Base-by-base conservation (phyloP, 352 stramenopile species). In the Pythium grandisporangium region DNA sequence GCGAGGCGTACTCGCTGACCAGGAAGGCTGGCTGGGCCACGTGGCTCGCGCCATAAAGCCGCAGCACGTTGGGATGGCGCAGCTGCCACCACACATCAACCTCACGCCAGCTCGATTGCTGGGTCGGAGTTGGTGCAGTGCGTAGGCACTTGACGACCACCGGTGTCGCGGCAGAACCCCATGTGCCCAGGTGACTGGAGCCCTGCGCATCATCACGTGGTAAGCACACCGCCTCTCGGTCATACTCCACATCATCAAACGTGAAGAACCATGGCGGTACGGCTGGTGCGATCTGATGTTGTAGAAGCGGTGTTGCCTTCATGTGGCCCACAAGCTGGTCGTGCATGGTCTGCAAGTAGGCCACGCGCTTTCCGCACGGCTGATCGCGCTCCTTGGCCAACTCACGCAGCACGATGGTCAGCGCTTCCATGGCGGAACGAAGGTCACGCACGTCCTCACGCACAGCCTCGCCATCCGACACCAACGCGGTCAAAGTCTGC, bases 1-100 rank as follows among this genome's bases (percentile, higher is more conserved):
- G 25, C 6, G 29, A 44, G 4, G 59, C 59, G 21, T 65, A 39
- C 42, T 69, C 59, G n/a, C 47, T 62, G 6, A 65, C 46, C 41
- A 65, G 37, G 45, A 63, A 54, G 33, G 52, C 45, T 0, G 55
- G 55, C 3, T 20, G 43, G 10, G 51, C 45, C 2, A 73, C 42
- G 17, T 67, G 55, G 20, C 55, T 65, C 0, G 52, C 59, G 6
- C 58, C 58, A 14, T 59, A 73, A 16, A 73, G 52, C 1, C 54
- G 50, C n/a, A 69, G 29, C 1, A 70, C 41, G 32, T 69, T 54
- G 2, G 63, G 63, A 34, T 73, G 58, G n/a, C 58, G 56, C 19
- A 70, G 36, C 11, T 20, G 25, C 32, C 53, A 62, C 59, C 63
- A 73, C 4, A 67, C 27, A 10, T 46, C 30, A 12, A 64, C 37